Percentiles rank a stretch among this genome's conserved stretches.
phyloP scores from a whole-genome alignment of 352 stramenopile genomes.

The Phytophthora kernoviae region DNA sequence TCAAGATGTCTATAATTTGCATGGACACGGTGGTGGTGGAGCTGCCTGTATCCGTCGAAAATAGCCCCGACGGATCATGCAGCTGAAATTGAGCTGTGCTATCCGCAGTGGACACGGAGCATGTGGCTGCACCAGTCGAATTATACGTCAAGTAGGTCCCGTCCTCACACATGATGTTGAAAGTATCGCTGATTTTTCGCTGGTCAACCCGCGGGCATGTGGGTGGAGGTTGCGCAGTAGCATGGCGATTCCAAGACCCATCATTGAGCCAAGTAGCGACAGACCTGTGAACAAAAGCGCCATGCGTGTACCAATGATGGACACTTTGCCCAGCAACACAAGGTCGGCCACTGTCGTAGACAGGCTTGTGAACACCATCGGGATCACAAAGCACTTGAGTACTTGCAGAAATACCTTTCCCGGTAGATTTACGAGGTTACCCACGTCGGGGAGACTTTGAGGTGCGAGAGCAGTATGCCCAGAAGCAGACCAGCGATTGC shows the following conservation, averaged over 20 bases:
- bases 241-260: constrained; percentile 55
- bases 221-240: constrained; percentile 42
- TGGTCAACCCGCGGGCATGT: constrained; percentile 9
- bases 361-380: constrained; percentile 74
- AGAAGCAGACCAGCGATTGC: constrained; percentile 39
- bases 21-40: constrained; percentile 42
- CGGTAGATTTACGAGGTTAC: constrained; percentile 41
- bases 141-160: constrained; percentile 41
- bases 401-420: constrained; percentile 52
- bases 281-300: constrained; percentile 56
- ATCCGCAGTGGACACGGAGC: constrained; percentile 24
- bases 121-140: constrained; percentile 25
- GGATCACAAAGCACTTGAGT: constrained; percentile 60
- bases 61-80: constrained; percentile 41
- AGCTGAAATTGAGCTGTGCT: constrained; percentile 47
- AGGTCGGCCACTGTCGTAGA: constrained; percentile 67
- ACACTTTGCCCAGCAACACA: constrained; percentile 70
- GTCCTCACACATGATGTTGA: constrained; percentile 48
- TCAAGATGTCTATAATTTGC: constrained; percentile 62
- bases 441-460: constrained; percentile 44
- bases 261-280: constrained; percentile 32
- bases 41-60: constrained; percentile 29
- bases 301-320: constrained; percentile 54
- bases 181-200: constrained; percentile 22
- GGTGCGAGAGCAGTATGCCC: constrained; percentile 36